Conservation (phyloP, 1,139 yeast species). For the Wickerhamiella pararugosa region DNA sequence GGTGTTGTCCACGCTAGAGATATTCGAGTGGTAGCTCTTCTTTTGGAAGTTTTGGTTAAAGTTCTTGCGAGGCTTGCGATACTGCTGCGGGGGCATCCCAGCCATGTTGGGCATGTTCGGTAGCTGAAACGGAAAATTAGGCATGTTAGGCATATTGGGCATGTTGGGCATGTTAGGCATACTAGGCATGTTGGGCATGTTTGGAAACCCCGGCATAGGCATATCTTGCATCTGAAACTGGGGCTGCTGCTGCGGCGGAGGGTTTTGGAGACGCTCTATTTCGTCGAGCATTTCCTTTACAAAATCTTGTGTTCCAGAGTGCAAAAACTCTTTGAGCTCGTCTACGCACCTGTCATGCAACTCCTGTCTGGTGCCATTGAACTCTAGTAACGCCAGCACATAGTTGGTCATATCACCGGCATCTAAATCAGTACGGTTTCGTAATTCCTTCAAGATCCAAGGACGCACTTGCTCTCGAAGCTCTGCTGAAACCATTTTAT, state of each 20-base stretch:
- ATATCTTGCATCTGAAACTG: background rate
- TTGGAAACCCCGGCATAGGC: slow-evolving; percentile 2
- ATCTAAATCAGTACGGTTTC: slow-evolving; percentile 28
- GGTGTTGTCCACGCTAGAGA: slow-evolving; percentile 13
- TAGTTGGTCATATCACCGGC: slow-evolving; percentile 32
- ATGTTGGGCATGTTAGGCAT: background rate
- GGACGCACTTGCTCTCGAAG: slow-evolving; percentile 20
- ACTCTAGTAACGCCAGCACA: slow-evolving; percentile 30
- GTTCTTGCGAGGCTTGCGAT: background rate
- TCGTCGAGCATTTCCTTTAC: slow-evolving; percentile 16
- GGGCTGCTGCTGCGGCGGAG: slow-evolving; percentile 8
- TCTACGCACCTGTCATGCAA: slow-evolving; percentile 24
- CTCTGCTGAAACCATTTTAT: slow-evolving; percentile 5
- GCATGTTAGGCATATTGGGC: slow-evolving; percentile 1
- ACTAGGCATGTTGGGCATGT: slow-evolving; percentile 4
- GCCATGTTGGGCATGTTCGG: slow-evolving; percentile 4
- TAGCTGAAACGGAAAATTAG: too few species aligned
- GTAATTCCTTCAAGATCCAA: slow-evolving; percentile 26
- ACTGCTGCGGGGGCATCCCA: background rate
- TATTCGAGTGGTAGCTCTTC: slow-evolving; percentile 2
- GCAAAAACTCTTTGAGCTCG: slow-evolving; percentile 20
- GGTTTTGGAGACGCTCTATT: slow-evolving; percentile 10
- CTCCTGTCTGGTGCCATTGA: slow-evolving; percentile 26
- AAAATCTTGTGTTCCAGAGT: slow-evolving; percentile 17
- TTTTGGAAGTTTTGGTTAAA: slow-evolving; percentile 5